phyloP scores from a whole-genome alignment of 306 rosid genomes.

The Vachellia pachyceras region DNA sequence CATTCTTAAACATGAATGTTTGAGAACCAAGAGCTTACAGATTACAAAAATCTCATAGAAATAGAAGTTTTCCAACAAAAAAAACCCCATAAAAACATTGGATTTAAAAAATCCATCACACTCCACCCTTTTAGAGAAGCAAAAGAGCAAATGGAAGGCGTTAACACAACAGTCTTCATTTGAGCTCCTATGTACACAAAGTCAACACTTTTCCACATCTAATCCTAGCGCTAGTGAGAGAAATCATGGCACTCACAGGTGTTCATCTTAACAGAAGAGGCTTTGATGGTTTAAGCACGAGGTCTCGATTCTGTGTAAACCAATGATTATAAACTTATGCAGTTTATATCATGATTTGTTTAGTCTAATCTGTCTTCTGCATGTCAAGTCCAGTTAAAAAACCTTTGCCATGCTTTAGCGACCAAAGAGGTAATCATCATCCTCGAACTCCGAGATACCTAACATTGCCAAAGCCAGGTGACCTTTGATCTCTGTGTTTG shows the following conservation, averaged over 20 bases:
- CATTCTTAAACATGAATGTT: constrained; percentile 1
- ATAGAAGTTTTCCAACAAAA: not conserved
- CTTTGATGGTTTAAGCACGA: no score
- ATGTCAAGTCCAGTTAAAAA: not conserved
- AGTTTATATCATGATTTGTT: not conserved
- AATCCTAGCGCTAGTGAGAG: constrained; percentile 21
- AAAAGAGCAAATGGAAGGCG: constrained; percentile 46
- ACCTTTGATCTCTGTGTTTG: constrained; percentile 65
- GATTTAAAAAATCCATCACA: constrained; percentile 37
- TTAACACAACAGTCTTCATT: constrained; percentile 34
- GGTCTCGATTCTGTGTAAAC: no score
- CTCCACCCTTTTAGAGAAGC: constrained; percentile 38
- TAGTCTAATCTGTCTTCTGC: not conserved
- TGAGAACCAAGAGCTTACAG: constrained; percentile 4
- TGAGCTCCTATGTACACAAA: constrained; percentile 45
- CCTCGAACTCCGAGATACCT: constrained; percentile 76
- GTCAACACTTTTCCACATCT: constrained; percentile 31
- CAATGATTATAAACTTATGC: not conserved
- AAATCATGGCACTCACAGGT: no score
- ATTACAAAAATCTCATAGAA: not conserved
- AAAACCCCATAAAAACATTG: not conserved
- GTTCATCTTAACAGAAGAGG: no score
- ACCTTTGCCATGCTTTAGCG: constrained; percentile 39
- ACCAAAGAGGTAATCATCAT: constrained; percentile 58
- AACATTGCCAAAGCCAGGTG: constrained; percentile 84